These are phyloP conservation scores for Cutaneotrichosporon sp. DNA, from an alignment of 1,284 basidiomycete genomes.

Conservation along the genomic window DNA sequence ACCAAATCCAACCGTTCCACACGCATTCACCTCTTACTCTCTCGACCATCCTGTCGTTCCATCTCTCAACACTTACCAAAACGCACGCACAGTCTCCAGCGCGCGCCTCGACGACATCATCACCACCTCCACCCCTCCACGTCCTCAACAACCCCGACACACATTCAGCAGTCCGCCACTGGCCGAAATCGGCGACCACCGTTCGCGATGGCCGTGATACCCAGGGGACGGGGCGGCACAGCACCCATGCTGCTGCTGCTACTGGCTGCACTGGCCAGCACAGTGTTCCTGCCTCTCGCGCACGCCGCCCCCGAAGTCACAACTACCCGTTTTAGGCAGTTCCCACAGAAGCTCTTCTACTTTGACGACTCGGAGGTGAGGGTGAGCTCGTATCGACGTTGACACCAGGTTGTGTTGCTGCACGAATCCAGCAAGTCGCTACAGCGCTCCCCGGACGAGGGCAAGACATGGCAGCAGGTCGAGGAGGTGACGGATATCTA, in stretches of 20 bases:
- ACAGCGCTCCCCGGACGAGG: slow-evolving; percentile 82
- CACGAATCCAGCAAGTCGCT: slow-evolving; percentile 71
- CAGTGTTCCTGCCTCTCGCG: slow-evolving; percentile 1
- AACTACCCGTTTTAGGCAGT: slow-evolving; percentile 55
- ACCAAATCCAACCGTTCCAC: no score
- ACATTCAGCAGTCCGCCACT: no score
- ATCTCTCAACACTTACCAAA: no score
- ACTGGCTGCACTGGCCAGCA: neutral
- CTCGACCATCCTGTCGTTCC: no score
- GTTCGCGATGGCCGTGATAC: neutral
- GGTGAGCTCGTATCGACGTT: no score
- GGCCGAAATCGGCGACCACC: no score
- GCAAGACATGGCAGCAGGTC: slow-evolving; percentile 69
- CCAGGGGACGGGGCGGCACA: neutral
- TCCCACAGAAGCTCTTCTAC: slow-evolving; percentile 82
- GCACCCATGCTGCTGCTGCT: neutral
- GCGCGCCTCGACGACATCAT: no score
- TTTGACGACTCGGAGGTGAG: slow-evolving; percentile 87
- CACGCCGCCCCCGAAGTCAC: slow-evolving; percentile 8
- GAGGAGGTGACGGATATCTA: slow-evolving; percentile 62
- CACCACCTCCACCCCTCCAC: no score
- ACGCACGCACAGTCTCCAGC: no score
- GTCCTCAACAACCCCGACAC: no score
- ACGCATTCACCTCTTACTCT: no score
- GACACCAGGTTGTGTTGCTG: slow-evolving; percentile 65